These are phyloP conservation scores for Starmerella lactis-condensi DNA, from an alignment of 805 yeast genomes.

Conservation along the genomic window DNA sequence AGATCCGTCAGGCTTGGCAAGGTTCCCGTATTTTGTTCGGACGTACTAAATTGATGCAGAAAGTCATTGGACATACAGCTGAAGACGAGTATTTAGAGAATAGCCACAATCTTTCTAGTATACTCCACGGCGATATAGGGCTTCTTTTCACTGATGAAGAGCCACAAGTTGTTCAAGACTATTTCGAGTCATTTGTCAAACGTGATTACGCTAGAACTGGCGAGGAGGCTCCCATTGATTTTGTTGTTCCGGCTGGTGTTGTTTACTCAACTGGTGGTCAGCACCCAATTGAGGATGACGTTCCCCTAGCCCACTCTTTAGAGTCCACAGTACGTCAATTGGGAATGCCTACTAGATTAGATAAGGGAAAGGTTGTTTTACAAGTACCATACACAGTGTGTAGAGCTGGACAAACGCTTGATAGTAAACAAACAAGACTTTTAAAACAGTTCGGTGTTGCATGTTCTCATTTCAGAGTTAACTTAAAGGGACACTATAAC, in stretches of 20 bases:
- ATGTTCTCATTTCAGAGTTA: slow-evolving; percentile 73
- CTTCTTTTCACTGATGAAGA: slow-evolving; percentile 75
- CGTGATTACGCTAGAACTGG: slow-evolving; percentile 84
- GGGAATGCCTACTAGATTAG: slow-evolving; percentile 80
- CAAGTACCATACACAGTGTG: slow-evolving; percentile 67
- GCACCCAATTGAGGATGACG: slow-evolving; percentile 74
- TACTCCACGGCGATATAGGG: slow-evolving; percentile 65
- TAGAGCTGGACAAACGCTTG: slow-evolving; percentile 57
- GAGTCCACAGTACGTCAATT: slow-evolving; percentile 82
- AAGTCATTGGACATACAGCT: slow-evolving; percentile 73
- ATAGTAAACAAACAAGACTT: slow-evolving; percentile 77
- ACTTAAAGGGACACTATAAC: slow-evolving; percentile 51
- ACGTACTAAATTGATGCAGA: slow-evolving; percentile 78
- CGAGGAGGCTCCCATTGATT: slow-evolving; percentile 60
- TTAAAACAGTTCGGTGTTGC: slow-evolving; percentile 93
- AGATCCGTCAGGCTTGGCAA: slow-evolving; percentile 77
- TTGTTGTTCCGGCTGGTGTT: slow-evolving; percentile 74
- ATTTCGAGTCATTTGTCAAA: slow-evolving; percentile 59
- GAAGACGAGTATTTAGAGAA: slow-evolving; percentile 84
- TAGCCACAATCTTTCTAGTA: slow-evolving; percentile 46
- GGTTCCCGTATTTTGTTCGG: slow-evolving; percentile 84
- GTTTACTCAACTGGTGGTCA: slow-evolving; percentile 94
- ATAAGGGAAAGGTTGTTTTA: slow-evolving; percentile 68
- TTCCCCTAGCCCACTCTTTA: slow-evolving; percentile 89
- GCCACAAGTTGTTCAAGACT: slow-evolving; percentile 75